A percentile compares a stretch with the other conserved stretches of the same genome.
Conservation (phyloP, 345 rosid species). For the Eucalyptus victrix region DNA sequence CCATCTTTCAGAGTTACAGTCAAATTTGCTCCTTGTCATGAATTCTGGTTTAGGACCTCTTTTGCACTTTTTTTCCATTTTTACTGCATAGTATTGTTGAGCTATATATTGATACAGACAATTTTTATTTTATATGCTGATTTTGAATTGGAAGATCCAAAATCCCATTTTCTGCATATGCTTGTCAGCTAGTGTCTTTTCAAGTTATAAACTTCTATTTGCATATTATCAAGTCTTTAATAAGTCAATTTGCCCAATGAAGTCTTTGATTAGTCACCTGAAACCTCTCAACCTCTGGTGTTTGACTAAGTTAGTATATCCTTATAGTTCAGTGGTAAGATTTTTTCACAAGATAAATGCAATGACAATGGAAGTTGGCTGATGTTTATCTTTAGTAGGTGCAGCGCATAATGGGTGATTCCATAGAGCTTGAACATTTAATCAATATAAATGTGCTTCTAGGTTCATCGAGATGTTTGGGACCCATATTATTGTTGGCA, state of each 20-base stretch:
- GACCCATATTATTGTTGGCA: conserved; percentile 79
- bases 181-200: neutral
- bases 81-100: neutral
- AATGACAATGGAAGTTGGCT: neutral
- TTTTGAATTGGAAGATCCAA: neutral
- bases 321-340: neutral
- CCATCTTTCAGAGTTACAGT: neutral
- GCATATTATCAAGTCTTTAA: neutral
- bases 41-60: neutral
- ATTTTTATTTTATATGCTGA: neutral
- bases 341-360: neutral
- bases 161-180: neutral
- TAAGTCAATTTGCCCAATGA: neutral
- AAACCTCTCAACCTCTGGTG: neutral
- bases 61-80: neutral
- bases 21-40: neutral
- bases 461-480: conserved; percentile 84
- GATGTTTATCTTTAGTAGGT: neutral
- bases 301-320: neutral
- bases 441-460: neutral
- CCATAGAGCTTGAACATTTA: neutral
- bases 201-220: neutral
- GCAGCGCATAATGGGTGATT: neutral
- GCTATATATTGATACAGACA: neutral
- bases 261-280: neutral